Percentiles rank a stretch among this genome's conserved stretches.
Conservation (phyloP, 306 rosid species). For the Benincasa hispida region DNA sequence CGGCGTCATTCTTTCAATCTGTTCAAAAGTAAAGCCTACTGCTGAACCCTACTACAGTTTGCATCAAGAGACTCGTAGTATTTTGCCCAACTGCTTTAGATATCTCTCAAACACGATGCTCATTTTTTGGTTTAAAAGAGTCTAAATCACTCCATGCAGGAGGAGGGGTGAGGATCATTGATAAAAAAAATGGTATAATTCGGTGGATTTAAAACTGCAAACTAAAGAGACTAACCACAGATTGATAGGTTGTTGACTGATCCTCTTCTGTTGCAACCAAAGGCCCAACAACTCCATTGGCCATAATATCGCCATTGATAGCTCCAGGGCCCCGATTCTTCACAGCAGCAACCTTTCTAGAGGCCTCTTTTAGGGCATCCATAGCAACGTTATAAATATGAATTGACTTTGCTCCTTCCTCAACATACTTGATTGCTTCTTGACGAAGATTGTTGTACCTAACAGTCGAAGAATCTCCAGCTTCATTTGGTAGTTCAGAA, state of each 20-base stretch:
- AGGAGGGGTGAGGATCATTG: not conserved
- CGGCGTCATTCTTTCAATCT: no score
- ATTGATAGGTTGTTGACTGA: slow-evolving; percentile 24
- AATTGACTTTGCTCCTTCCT: slow-evolving; percentile 88
- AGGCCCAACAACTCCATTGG: slow-evolving; percentile 44
- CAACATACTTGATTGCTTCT: slow-evolving; percentile 79
- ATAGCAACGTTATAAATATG: slow-evolving; percentile 66
- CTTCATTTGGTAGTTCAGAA: slow-evolving; percentile 34
- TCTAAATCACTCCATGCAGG: not conserved
- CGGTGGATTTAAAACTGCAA: not conserved
- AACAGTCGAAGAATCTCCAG: slow-evolving; percentile 44
- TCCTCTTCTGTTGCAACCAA: slow-evolving; percentile 43
- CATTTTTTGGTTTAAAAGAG: not conserved
- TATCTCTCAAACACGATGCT: not conserved
- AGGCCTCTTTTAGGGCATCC: slow-evolving; percentile 74
- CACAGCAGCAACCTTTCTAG: slow-evolving; percentile 43
- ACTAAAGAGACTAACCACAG: slow-evolving; percentile 41
- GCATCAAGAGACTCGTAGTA: not conserved
- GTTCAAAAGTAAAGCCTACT: not conserved
- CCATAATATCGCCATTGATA: slow-evolving; percentile 24
- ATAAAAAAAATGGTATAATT: not conserved
- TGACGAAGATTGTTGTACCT: slow-evolving; percentile 63
- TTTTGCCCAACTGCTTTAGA: not conserved
- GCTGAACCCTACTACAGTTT: not conserved
- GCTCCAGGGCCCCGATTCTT: slow-evolving; percentile 38